A percentile compares a stretch with the other conserved stretches of the same genome.
Conservation (phyloP, 768 basidiomycete genomes). For the Mycena haematopus region DNA sequence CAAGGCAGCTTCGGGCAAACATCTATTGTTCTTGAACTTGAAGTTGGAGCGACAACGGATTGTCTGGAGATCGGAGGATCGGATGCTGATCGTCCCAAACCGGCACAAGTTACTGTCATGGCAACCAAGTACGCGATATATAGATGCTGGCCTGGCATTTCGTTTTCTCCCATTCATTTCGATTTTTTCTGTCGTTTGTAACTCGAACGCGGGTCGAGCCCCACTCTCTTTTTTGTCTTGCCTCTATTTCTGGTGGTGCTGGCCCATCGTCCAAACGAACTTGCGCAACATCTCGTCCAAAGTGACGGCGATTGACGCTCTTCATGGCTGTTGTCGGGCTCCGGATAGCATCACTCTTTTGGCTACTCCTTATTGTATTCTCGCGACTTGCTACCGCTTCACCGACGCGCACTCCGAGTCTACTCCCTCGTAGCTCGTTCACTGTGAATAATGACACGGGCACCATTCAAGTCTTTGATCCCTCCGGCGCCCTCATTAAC, state of each 20-base stretch:
- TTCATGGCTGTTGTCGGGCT: constrained; percentile 22
- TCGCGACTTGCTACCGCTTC: constrained; percentile 15
- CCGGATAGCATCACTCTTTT: constrained; percentile 25
- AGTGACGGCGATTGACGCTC: constrained; percentile 6
- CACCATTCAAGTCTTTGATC: constrained; percentile 49
- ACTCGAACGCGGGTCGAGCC: constrained; percentile 6
- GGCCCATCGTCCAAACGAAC: constrained; percentile 11
- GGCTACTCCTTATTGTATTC: constrained; percentile 18
- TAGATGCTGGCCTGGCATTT: neutral
- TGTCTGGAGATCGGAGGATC: no score
- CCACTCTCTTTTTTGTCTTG: constrained; percentile 11
- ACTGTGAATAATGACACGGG: constrained; percentile 44
- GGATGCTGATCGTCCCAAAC: no score
- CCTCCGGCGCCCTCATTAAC: constrained; percentile 48
- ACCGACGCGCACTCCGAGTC: constrained; percentile 19
- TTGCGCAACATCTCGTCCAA: constrained; percentile 4
- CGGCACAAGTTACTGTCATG: neutral
- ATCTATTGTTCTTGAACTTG: no score
- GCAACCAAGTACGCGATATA: neutral
- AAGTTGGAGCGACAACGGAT: no score
- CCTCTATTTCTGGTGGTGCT: constrained; percentile 9
- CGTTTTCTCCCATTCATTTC: constrained; percentile 8
- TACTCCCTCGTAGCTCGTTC: constrained; percentile 14
- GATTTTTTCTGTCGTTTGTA: neutral
- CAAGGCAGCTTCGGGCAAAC: no score